Evolutionary conservation across 805 yeast species (phyloP), one percentile per base, ranked within the genome.

Genomic region (Spencermartinsiella europaea): DNA sequence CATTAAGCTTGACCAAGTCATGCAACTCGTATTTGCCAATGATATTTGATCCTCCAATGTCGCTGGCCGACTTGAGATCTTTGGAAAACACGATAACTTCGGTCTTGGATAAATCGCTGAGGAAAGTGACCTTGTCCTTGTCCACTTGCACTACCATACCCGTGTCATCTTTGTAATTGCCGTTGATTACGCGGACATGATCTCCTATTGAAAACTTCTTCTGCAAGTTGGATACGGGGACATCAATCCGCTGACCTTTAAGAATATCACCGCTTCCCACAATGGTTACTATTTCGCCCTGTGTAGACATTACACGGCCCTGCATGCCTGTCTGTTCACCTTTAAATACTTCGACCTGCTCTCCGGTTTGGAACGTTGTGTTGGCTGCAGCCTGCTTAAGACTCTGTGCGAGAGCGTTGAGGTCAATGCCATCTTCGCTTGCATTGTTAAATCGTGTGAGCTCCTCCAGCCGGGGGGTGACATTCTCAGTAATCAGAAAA

Each of bases 1-100:
- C 83, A 65, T 85, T 88, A 52, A 93, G 69, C 64, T 88, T 91
- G 34, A 93, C 95, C 49, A 93, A 74, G 62, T 91, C 96, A 60
- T 87, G 95, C 43, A 93, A 72, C 50, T 86, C 93, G 65, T 83
- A 93, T 58, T 82, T 79, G 52, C 90, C 89, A 25, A 80, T 72
- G 48, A 81, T 77, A 47, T 82, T 76, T n/a, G 85, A 74, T 31
- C 81, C 78, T 1, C 88, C 80, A 8, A 91, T 80, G 65, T 90
- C 97, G n/a, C 93, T 80, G 17, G 97, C 95, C 60, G 85, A 87
- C 49, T 89, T 83, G 62, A 93, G 71, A 61, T 87, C 91, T 60
- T 90, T 88, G 20, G 97, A 87, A 60, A 95, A 91, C 3, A 93
- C 96, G 15, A 95, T 84, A 35, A 93, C 78, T 64, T 93, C 98